Conservation (phyloP, 441 rosid species). For the Brassica hybrid region DNA sequence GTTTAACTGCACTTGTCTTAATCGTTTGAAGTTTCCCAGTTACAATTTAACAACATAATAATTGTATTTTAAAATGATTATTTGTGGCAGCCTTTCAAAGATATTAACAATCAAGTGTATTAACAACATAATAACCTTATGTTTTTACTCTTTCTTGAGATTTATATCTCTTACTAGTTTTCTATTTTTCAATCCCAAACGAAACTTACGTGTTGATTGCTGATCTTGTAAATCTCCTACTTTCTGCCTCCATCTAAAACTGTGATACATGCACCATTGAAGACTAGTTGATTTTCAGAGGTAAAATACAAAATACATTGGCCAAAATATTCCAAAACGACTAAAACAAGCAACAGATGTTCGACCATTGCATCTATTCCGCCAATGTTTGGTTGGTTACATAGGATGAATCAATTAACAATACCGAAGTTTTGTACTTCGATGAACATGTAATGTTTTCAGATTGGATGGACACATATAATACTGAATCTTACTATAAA, state of each 20-base stretch:
- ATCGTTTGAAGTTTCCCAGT: background rate
- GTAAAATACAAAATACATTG: conserved; percentile 1
- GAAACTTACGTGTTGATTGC: background rate
- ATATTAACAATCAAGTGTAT: background rate
- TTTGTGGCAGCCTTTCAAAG: background rate
- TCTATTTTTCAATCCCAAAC: background rate
- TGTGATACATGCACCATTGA: background rate
- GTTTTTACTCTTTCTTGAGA: background rate
- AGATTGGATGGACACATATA: background rate
- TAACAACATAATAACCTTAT: background rate
- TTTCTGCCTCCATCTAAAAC: background rate
- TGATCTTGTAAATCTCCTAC: background rate
- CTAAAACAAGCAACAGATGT: background rate
- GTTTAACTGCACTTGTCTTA: background rate
- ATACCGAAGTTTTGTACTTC: background rate
- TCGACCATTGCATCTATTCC: background rate
- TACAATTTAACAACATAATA: conserved; percentile 5
- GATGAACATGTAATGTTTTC: background rate
- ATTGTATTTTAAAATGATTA: background rate
- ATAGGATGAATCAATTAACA: conserved; percentile 3
- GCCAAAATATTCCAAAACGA: background rate
- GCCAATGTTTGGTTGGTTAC: background rate
- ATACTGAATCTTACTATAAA: background rate
- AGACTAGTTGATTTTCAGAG: background rate
- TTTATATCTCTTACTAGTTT: background rate